A percentile compares a stretch with the other conserved stretches of the same genome.
Evolutionary conservation across 345 rosid genomes (phyloP).

Genomic region (Boechera divaricarpa): DNA sequence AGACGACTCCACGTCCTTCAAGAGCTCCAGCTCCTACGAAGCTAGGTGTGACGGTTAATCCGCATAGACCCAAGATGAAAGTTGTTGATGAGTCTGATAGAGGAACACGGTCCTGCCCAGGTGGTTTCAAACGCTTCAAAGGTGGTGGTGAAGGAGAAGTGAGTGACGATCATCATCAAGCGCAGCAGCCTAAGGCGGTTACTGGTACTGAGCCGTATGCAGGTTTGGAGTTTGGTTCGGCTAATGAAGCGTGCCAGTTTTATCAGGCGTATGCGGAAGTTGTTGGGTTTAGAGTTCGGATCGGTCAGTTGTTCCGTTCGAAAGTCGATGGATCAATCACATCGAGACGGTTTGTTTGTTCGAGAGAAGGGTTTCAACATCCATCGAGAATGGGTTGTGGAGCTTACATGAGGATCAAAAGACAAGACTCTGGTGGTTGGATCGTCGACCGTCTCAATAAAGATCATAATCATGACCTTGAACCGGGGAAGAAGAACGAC

Average conservation of each 20-base stretch:
- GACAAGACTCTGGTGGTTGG: slow-evolving; percentile 82
- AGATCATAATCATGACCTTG: slow-evolving; percentile 85
- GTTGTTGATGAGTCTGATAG: slow-evolving; percentile 52
- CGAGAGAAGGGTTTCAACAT: slow-evolving; percentile 95
- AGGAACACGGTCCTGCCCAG: slow-evolving; percentile 46
- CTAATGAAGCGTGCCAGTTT: slow-evolving; percentile 79
- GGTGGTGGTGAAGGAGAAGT: slow-evolving; percentile 49
- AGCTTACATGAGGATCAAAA: slow-evolving; percentile 93
- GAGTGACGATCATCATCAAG: slow-evolving; percentile 26
- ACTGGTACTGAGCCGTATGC: slow-evolving; percentile 56
- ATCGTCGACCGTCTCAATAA: slow-evolving; percentile 76
- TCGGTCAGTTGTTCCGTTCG: slow-evolving; percentile 91
- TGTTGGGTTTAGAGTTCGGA: slow-evolving; percentile 80
- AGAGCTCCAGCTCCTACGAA: slow-evolving; percentile 52
- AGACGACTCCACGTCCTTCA: slow-evolving; percentile 48
- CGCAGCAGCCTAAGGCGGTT: slow-evolving; percentile 38
- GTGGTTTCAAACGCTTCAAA: slow-evolving; percentile 64
- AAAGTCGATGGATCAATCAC: slow-evolving; percentile 83
- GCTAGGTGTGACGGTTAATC: slow-evolving; percentile 47
- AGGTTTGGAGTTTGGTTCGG: slow-evolving; percentile 76
- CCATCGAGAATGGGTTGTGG: slow-evolving; percentile 95
- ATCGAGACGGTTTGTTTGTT: slow-evolving; percentile 89
- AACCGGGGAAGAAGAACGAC: slow-evolving; percentile 48
- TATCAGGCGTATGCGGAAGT: slow-evolving; percentile 71
- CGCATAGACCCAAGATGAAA: slow-evolving; percentile 59